Evolutionary conservation across 2,329 filamentous ascomycete genomes (phyloP), one percentile per base, ranked within the genome.

Genomic region (Pseudogymnoascus sp.): DNA sequence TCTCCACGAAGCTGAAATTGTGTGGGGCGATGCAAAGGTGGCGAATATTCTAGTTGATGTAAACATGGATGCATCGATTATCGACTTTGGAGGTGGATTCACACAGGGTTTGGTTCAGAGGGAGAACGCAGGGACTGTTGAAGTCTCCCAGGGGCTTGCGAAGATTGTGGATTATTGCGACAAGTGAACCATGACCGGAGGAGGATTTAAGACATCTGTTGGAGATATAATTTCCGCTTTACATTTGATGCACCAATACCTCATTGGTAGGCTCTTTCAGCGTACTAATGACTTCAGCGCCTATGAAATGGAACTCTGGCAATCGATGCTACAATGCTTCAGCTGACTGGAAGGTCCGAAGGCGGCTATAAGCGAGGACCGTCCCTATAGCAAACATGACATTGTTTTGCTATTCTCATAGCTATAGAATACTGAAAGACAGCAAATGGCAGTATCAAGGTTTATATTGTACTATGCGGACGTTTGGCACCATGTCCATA

Each of bases 11-110:
- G 21, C 18, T 62, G 64, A 62, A 23, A 62, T 70, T 40, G 46
- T 69, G 18, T 71, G 69, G 68, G 66, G 69, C 9, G 68, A 70
- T 66, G 66, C 59, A 9, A 68, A 70, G 43, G 40, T 67, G 31
- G 67, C 62, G 5, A 70, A 69, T 63, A 42, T 70, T n/a, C 34
- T 71, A 23, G 66, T 71, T 49, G 65, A 69, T 38, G 31, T 59
- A 36, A 61, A 61, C 25, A 64, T 62, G 34, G 63, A 68, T 46
- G 69, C 65, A 38, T 67, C 63, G 64, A 31, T 72, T 18, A 66
- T 70, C 59, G 66, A 72, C 64, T 70, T 72, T 63, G 68, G 67
- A n/a, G 68, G 68, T 21, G 64, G 66, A 1, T 70, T 65, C 61
- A 68, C 66, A 12, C n/a, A 40, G 4, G 66, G 62, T 3, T 71